These are phyloP conservation scores for Metschnikowia dekortorum DNA, from an alignment of 805 yeast species.

Conservation along the genomic window DNA sequence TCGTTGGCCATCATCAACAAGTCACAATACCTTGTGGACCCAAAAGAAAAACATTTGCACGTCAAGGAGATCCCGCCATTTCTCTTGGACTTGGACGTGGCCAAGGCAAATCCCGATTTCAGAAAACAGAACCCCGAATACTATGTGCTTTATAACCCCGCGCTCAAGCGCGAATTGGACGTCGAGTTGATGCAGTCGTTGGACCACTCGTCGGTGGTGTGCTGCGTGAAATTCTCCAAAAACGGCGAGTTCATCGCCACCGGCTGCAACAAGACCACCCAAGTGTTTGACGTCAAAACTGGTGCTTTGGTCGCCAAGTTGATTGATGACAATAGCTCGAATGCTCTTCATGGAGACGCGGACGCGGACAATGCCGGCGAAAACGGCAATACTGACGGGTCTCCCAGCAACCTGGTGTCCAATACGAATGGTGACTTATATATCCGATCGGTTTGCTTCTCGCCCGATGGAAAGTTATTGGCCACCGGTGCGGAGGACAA, in stretches of 20 bases:
- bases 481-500: constrained; percentile 95
- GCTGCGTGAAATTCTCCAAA: constrained; percentile 89
- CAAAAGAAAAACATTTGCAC: constrained; percentile 48
- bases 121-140: constrained; percentile 83
- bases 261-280: constrained; percentile 94
- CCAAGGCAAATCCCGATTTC: constrained; percentile 66
- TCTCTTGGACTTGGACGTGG: constrained; percentile 73
- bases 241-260: constrained; percentile 94
- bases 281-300: constrained; percentile 86
- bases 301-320: constrained; percentile 86
- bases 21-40: constrained; percentile 39
- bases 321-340: constrained; percentile 61
- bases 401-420: constrained; percentile 41
- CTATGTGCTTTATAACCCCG: constrained; percentile 87
- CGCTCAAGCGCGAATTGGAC: constrained; percentile 61
- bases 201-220: constrained; percentile 91
- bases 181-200: constrained; percentile 85
- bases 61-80: constrained; percentile 79
- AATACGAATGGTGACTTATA: constrained; percentile 78
- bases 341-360: constrained; percentile 11
- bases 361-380: constrained; percentile 32
- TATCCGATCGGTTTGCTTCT: constrained; percentile 92
- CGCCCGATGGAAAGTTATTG: constrained; percentile 86
- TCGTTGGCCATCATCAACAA: constrained; percentile 37
- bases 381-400: constrained; percentile 27